These are phyloP conservation scores for Oxyria digyna DNA, from an alignment of 148 eudicot genomes.

Conservation along the genomic window DNA sequence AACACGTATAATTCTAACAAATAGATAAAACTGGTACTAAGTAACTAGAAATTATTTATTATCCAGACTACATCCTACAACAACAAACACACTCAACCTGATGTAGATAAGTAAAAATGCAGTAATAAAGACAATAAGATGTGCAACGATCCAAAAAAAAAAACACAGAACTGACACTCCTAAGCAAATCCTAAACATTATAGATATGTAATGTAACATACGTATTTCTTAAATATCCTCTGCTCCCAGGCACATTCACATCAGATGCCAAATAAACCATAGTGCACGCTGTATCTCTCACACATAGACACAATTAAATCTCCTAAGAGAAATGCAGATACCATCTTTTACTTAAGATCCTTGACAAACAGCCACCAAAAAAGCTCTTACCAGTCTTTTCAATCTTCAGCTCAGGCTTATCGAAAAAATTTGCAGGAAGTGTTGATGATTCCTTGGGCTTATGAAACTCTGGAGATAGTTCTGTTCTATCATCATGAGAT, in stretches of 20 bases:
- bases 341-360: slow-evolving; percentile 1
- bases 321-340: slow-evolving; percentile 1
- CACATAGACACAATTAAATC: background rate
- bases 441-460: slow-evolving; percentile 34
- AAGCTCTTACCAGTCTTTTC: slow-evolving; percentile 47
- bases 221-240: too few species aligned
- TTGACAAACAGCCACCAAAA: background rate
- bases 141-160: too few species aligned
- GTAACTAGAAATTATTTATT: too few species aligned
- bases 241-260: background rate
- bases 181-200: too few species aligned
- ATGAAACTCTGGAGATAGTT: slow-evolving; percentile 22
- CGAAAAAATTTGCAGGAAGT: slow-evolving; percentile 77
- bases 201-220: too few species aligned
- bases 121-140: too few species aligned
- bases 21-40: too few species aligned
- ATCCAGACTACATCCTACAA: too few species aligned
- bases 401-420: slow-evolving; percentile 44
- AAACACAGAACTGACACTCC: too few species aligned
- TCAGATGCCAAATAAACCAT: background rate
- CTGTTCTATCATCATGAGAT: slow-evolving; percentile 19
- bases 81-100: too few species aligned
- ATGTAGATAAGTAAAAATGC: too few species aligned
- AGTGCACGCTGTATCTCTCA: background rate
- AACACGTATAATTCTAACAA: too few species aligned